Percentiles rank a stretch among this genome's conserved stretches.
These are phyloP conservation scores for Magnolia sinica DNA, from an alignment of 164 flowering plant genomes.

Conservation along the genomic window DNA sequence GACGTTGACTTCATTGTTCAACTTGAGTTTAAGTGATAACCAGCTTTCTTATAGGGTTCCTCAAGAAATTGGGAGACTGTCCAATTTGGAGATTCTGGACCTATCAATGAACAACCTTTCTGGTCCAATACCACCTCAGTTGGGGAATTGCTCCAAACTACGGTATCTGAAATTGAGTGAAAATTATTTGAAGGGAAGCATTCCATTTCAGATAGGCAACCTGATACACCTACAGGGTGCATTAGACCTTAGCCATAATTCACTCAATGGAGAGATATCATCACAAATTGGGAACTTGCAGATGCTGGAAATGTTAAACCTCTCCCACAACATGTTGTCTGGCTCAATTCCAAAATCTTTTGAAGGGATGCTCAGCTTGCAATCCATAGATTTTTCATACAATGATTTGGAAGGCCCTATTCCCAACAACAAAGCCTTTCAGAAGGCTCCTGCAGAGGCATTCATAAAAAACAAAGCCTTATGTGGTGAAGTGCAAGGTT, in stretches of 20 bases:
- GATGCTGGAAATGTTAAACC: conserved; percentile 5
- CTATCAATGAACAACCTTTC: neutral
- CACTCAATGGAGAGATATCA: neutral
- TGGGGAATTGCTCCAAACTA: neutral
- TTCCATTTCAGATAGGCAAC: conserved; percentile 6
- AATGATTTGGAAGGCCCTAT: conserved; percentile 14
- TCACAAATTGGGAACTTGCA: neutral
- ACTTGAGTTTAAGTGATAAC: conserved; percentile 1
- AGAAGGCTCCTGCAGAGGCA: neutral
- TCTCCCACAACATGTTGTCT: conserved; percentile 20
- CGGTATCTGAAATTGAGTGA: neutral
- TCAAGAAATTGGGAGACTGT: neutral
- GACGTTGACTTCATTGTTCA: neutral
- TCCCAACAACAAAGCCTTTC: neutral
- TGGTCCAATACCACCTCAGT: neutral
- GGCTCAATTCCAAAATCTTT: conserved; percentile 17
- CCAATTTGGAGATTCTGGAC: neutral
- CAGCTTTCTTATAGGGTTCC: neutral
- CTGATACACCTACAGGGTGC: neutral
- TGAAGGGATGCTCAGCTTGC: neutral
- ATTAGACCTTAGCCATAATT: neutral
- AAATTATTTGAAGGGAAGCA: neutral
- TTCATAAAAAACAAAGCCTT: neutral
- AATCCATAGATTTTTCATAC: conserved; percentile 7
- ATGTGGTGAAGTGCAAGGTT: conserved; percentile 7